Evolutionary conservation across 352 stramenopile genomes (phyloP).

Genomic region (Globisporangium yorkense): DNA sequence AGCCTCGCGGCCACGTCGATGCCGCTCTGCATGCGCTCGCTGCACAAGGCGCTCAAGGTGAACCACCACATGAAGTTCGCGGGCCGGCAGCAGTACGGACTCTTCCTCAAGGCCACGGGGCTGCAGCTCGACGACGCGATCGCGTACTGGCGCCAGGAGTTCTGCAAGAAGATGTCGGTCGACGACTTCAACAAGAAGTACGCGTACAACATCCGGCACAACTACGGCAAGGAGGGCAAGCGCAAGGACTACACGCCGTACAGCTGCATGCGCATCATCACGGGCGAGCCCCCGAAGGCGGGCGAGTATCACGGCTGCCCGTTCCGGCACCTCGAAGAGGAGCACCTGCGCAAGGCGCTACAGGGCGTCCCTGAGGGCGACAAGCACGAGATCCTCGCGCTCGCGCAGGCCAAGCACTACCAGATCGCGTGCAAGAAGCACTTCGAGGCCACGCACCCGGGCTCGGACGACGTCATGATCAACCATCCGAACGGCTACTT

Average conservation of each 20-base stretch:
- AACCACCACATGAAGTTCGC: constrained; percentile 97
- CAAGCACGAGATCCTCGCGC: constrained; percentile 90
- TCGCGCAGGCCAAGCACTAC: constrained; percentile 92
- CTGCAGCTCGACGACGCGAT: constrained; percentile 96
- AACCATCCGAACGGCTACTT: constrained; percentile 99
- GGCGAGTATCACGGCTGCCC: constrained; percentile 98
- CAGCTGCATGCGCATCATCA: constrained; percentile 98
- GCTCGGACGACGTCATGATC: constrained; percentile 89
- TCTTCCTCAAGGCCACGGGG: constrained; percentile 98
- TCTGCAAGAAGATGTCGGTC: constrained; percentile 92
- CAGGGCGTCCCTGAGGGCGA: constrained; percentile 73
- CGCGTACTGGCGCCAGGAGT: constrained; percentile 93
- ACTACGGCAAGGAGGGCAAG: constrained; percentile 99
- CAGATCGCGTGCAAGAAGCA: constrained; percentile 98
- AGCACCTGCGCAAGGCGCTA: constrained; percentile 89
- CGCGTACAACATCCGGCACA: constrained; percentile 98
- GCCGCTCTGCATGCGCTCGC: constrained; percentile 97
- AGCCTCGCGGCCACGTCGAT: constrained; percentile 87
- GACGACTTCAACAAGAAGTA: constrained; percentile 99
- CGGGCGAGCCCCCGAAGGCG: constrained; percentile 87
- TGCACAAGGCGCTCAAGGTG: constrained; percentile 91
- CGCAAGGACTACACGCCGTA: constrained; percentile 96
- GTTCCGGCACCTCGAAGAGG: constrained; percentile 94
- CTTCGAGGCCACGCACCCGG: constrained; percentile 94
- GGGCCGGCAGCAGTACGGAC: constrained; percentile 95